Base-by-base conservation (phyloP, 1,139 yeast species). In the Fermentozyma sake region DNA sequence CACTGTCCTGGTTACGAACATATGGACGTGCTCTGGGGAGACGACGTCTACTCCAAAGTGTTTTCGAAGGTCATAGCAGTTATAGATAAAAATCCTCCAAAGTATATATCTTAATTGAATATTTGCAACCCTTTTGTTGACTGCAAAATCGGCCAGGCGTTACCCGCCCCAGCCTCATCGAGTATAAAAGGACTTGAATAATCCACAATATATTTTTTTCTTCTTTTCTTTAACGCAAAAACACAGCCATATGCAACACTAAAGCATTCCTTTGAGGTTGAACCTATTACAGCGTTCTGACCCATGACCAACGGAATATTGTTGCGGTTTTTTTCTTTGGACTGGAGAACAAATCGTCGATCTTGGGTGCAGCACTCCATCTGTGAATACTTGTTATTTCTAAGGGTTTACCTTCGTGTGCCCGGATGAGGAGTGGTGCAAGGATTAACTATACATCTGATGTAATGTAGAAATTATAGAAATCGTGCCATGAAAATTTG, bases 301-400 rank as follows among this genome's bases (percentile, higher is more conserved):
- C 84, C 86, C 86, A 79, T 76, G 85, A 79, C 81, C 66, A 65
- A 63, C 65, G 68, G 80, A 68, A 69, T 72, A 69, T 66, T 57
- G 73, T 66, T 61, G 66, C 58, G 50, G 45, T 43, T 45, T 38
- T 37, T 50, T 45, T 50, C 47, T 40, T 41, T 70, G 82, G 72
- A 68, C 83, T 76, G 85, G 78, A 79, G 84, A 78, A 42, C 41
- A 68, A 70, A 60, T 52, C 55, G 69, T 65, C 58, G 76, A 68
- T 79, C 87, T 79, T 76, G 87, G 87, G 87, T 79, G 87, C 87
- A 76, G 78, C 77, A 67, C 57, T 62, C 68, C 83, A 74, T 76
- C 64, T 51, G 75, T 58, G 42, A 55, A 61, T 55, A 59, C 56
- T 53, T 54, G 55, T 53, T 55, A 55, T 59, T 58, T 60, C 79